Evolutionary conservation across 805 yeast genomes (phyloP).

Genomic region (Lipomyces japonicus): DNA sequence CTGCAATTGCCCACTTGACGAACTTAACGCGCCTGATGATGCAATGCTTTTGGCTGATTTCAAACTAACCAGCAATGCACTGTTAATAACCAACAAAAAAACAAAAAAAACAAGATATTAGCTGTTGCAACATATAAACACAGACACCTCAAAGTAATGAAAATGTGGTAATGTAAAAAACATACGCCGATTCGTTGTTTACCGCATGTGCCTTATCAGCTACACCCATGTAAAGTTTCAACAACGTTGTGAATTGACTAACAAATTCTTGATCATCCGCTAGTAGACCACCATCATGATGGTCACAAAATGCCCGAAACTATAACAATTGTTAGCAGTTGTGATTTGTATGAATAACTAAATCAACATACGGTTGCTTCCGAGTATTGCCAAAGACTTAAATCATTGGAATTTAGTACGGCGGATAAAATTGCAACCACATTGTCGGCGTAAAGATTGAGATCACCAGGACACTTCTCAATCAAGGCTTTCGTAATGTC

Average conservation of each 20-base stretch:
- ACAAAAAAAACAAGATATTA: background rate
- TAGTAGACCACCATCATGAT: conserved; percentile 60
- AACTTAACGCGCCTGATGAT: conserved; percentile 23
- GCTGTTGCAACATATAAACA: too few relatives aligned
- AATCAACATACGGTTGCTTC: conserved; percentile 30
- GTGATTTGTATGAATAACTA: background rate
- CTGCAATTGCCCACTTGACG: conserved; percentile 16
- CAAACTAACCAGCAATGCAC: conserved; percentile 20
- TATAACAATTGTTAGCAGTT: background rate
- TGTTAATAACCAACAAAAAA: background rate
- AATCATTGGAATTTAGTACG: conserved; percentile 56
- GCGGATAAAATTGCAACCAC: conserved; percentile 57
- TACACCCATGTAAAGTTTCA: conserved; percentile 28
- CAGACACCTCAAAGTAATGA: background rate
- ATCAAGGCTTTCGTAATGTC: conserved; percentile 66
- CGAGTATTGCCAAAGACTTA: conserved; percentile 54
- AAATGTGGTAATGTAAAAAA: background rate
- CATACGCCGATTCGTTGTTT: conserved; percentile 1
- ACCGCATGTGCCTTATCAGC: conserved; percentile 5
- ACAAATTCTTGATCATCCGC: conserved; percentile 62
- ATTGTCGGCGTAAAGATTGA: conserved; percentile 74
- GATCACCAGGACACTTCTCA: conserved; percentile 71
- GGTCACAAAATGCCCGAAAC: conserved; percentile 43
- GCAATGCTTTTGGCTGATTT: conserved; percentile 24
- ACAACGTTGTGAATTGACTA: conserved; percentile 42